These are phyloP conservation scores for Fusarium nygamai DNA, from an alignment of 2,329 filamentous ascomycete species.

Conservation along the genomic window DNA sequence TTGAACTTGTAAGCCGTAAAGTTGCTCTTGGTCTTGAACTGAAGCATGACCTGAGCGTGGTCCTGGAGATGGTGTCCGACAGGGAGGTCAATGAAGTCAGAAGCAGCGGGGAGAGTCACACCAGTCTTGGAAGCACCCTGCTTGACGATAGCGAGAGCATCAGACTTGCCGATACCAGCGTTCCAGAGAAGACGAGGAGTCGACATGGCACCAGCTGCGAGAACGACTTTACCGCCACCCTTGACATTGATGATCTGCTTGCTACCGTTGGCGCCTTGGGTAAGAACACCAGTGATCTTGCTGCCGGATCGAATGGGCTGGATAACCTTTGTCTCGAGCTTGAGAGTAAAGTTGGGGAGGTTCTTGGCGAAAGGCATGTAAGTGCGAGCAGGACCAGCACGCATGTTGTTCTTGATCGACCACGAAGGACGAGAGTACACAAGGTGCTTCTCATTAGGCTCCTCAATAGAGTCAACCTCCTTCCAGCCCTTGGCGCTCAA, in stretches of 20 bases:
- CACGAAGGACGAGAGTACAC: slow-evolving; percentile 73
- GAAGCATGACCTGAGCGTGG: slow-evolving; percentile 55
- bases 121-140: slow-evolving; percentile 53
- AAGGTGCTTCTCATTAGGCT: slow-evolving; percentile 71
- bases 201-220: slow-evolving; percentile 68
- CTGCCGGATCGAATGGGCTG: slow-evolving; percentile 70
- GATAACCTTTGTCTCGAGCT: slow-evolving; percentile 71
- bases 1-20: slow-evolving; percentile 42
- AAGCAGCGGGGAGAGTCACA: slow-evolving; percentile 60
- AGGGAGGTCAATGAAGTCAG: slow-evolving; percentile 64
- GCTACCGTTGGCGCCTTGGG: slow-evolving; percentile 61
- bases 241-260: slow-evolving; percentile 44
- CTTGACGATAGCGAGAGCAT: slow-evolving; percentile 64
- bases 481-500: slow-evolving; percentile 70
- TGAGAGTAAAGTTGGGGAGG: slow-evolving; percentile 72
- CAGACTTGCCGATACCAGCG: slow-evolving; percentile 69
- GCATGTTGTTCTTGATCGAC: slow-evolving; percentile 73
- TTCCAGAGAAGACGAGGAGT: slow-evolving; percentile 37
- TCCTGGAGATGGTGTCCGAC: slow-evolving; percentile 69
- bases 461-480: slow-evolving; percentile 69
- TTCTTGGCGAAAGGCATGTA: slow-evolving; percentile 71
- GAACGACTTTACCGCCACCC: slow-evolving; percentile 59
- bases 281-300: slow-evolving; percentile 71
- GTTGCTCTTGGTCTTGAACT: slow-evolving; percentile 39
- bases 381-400: slow-evolving; percentile 75